Conservation (phyloP, 306 rosid genomes). For the Elaeagnus macrophylla region DNA sequence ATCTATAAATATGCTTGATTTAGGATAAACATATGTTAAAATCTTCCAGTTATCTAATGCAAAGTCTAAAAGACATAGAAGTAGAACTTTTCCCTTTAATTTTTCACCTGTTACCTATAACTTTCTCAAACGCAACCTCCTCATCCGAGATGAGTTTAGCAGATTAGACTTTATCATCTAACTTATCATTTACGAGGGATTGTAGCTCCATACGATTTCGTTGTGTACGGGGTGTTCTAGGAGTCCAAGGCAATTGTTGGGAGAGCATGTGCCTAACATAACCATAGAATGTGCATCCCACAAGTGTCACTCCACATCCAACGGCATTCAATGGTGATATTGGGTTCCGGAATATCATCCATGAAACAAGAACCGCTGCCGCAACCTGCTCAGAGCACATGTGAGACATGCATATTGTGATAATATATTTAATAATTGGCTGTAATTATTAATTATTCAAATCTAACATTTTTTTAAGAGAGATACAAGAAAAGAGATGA, state of each 20-base stretch:
- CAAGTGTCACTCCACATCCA: constrained; percentile 82
- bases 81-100: constrained; percentile 10
- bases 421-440: not conserved
- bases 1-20: too few relatives aligned
- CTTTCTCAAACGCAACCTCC: constrained; percentile 22
- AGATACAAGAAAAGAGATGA: too few relatives aligned
- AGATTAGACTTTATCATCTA: constrained; percentile 65
- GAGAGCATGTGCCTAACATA: constrained; percentile 74
- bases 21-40: too few relatives aligned
- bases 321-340: constrained; percentile 65
- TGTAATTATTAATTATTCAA: too few relatives aligned
- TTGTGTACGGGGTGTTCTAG: constrained; percentile 75
- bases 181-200: constrained; percentile 92
- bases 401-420: not conserved
- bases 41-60: too few relatives aligned
- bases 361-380: constrained; percentile 86
- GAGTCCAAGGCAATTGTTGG: constrained; percentile 73
- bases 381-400: constrained; percentile 56
- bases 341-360: constrained; percentile 89
- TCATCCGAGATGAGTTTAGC: constrained; percentile 9
- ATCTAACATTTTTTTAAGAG: too few relatives aligned
- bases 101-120: too few relatives aligned
- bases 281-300: constrained; percentile 94
- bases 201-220: constrained; percentile 68
- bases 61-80: constrained; percentile 13